Evolutionary conservation across 2,329 filamentous ascomycete genomes (phyloP), one percentile per base, ranked within the genome.

Genomic region (Colletotrichum tamarilloi): DNA sequence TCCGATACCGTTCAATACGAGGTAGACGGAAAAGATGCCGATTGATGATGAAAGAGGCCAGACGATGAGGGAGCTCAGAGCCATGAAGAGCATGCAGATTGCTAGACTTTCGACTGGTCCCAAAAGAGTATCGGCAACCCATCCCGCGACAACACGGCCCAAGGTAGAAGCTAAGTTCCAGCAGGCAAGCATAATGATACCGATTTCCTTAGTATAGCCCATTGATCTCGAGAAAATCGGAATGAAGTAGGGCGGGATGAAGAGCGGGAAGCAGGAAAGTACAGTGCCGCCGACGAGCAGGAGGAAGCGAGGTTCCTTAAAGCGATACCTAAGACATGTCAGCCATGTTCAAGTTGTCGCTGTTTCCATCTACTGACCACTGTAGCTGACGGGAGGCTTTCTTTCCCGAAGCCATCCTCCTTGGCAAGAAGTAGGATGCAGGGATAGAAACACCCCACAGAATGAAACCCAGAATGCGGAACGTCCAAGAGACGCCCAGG

Each of bases 201-300:
- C 77, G 1, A 75, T 70, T 5, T 76, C 75, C 9, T 68, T 72
- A 0, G 77, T 76, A 19, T 73, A 70, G 35, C 76, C 76, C 49
- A 79, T 75, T 4, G 78, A 77, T 4, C 76, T 30, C 11, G 77
- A 76, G 53, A 79, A 79, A 14, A 79, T 70, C 22, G 78, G 78
- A 4, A 80, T 79, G 28, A 80, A 80, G 74, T 80, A 80, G 1
- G 78, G 76, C 6, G 78, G 78, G 6, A 80, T 75, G 55, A 79
- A 79, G 7, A 80, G 68, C 2, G 78, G 77, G 60, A 79, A 79
- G 38, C 77, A 79, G 12, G 75, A 70, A 5, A 79, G 56, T 9
- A 76, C 70, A 0, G 76, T 77, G 6, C 77, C 78, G 14, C 76
- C 46, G 12, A 80, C 52, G 1, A 80, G 71, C 16, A 79, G 24